These are phyloP conservation scores for Brettanomyces sp. DNA, from an alignment of 805 yeast species.

Conservation along the genomic window DNA sequence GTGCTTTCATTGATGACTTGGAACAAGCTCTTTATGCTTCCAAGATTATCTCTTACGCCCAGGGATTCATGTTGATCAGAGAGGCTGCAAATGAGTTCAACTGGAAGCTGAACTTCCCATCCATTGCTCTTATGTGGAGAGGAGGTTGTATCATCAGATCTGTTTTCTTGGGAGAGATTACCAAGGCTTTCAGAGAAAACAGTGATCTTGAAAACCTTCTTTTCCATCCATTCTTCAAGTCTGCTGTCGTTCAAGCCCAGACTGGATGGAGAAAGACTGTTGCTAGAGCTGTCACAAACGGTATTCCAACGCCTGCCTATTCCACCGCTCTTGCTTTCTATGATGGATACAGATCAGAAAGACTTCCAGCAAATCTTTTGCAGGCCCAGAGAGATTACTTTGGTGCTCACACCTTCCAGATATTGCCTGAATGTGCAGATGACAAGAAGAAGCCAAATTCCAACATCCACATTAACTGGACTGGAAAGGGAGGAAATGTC, in stretches of 20 bases:
- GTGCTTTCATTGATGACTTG: slow-evolving; percentile 80
- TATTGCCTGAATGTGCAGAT: slow-evolving; percentile 77
- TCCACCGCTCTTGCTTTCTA: slow-evolving; percentile 94
- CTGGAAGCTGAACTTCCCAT: slow-evolving; percentile 97
- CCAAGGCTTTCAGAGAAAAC: slow-evolving; percentile 88
- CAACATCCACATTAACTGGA: slow-evolving; percentile 97
- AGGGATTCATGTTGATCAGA: slow-evolving; percentile 98
- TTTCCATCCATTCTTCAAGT: slow-evolving; percentile 89
- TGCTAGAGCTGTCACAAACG: slow-evolving; percentile 67
- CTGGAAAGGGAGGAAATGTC: slow-evolving; percentile 97
- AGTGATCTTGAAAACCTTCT: slow-evolving; percentile 92
- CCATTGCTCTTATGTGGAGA: slow-evolving; percentile 99
- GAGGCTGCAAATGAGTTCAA: slow-evolving; percentile 96
- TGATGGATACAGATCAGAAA: slow-evolving; percentile 96
- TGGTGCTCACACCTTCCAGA: slow-evolving; percentile 98
- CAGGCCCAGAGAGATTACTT: slow-evolving; percentile 99
- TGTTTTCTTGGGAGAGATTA: slow-evolving; percentile 94
- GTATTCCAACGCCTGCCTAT: slow-evolving; percentile 98
- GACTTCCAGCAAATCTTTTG: slow-evolving; percentile 93
- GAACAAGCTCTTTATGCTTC: slow-evolving; percentile 99
- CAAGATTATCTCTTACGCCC: slow-evolving; percentile 96
- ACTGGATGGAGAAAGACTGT: slow-evolving; percentile 89
- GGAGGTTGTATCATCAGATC: slow-evolving; percentile 99
- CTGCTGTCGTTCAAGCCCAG: slow-evolving; percentile 91
- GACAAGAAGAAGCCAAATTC: slow-evolving; percentile 68